Evolutionary conservation across 169 alveolate species (phyloP), one percentile per base, ranked within the genome.

Genomic region (Cytauxzoon felis): DNA sequence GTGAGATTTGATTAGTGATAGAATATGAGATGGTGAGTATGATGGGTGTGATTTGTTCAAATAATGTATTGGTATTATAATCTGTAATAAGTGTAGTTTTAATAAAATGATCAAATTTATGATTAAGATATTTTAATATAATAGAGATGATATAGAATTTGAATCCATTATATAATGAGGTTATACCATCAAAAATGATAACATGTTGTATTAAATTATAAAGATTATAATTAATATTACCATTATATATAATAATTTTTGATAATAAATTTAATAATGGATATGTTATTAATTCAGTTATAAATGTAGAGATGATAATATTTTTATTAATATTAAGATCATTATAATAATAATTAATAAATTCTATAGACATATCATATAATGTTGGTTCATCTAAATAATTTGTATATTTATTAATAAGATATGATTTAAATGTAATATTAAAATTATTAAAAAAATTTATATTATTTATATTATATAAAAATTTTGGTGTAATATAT

Each of bases 221-320:
- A 18, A 56, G 23, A 13, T 65, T 16, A 38, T 57, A 24, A 0
- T 56, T 51, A 16, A 24, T 33, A 27, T 5, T 19, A 0, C 81
- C 86, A 51, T 76, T 80, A 38, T 76, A 76, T 5, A 65, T 76
- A 49, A 66, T 76, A 64, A 66, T 27, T 5, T 59, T 43, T 13
- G 81, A 65, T n/a, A 65, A 51, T 8, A 64, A 23, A 2, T 65
- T 65, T 5, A 76, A 53, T 36, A 49, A 5, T 2, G 86, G 86
- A 50, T 76, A 76, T 0, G 86, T 76, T 9, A 66, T n/a, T 16
- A 57, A 9, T 53, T 76, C 86, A 30, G 60, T 73, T n/a, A 66
- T 18, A 5, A 27, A 41, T 30, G 24, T 18, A 27, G 1, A 32
- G 19, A 66, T 5, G 1, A 65, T 48, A 21, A 49, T 56, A 19